A percentile compares a stretch with the other conserved stretches of the same genome.
phyloP scores from a whole-genome alignment of 2,329 filamentous ascomycete species.

The Plenodomus tracheiphilus region DNA sequence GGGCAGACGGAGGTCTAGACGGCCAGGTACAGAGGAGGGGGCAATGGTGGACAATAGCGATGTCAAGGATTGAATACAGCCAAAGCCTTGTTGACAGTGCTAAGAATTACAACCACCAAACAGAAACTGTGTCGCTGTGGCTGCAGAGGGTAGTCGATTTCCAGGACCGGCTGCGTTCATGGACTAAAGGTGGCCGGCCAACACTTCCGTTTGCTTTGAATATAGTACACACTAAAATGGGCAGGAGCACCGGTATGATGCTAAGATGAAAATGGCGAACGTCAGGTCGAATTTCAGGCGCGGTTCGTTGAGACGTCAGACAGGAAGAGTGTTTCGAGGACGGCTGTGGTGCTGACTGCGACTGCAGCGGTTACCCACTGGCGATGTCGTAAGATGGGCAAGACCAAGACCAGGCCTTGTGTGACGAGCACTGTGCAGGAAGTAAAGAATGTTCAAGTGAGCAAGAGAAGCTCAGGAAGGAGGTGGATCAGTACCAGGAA shows the following conservation, averaged over 20 bases:
- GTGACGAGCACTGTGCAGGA: constrained; percentile 16
- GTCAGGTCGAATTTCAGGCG: constrained; percentile 23
- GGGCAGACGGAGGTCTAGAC: neutral
- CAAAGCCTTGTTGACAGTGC: neutral
- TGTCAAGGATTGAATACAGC: neutral
- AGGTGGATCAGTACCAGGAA: constrained; percentile 11
- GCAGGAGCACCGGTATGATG: constrained; percentile 18
- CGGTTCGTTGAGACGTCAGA: constrained; percentile 27
- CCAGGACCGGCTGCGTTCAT: neutral
- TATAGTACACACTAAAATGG: constrained; percentile 18
- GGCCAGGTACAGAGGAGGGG: neutral
- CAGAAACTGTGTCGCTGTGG: neutral
- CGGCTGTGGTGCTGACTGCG: constrained; percentile 33
- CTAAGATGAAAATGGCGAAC: constrained; percentile 25
- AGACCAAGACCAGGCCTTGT: constrained; percentile 16
- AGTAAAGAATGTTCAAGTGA: neutral
- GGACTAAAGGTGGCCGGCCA: constrained; percentile 14
- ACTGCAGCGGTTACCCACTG: constrained; percentile 15
- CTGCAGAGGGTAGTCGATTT: neutral
- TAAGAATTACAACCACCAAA: neutral
- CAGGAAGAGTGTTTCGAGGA: constrained; percentile 21
- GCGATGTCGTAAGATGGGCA: constrained; percentile 17
- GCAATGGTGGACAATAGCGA: neutral
- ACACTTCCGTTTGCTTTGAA: constrained; percentile 14
- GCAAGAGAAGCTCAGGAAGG: constrained; percentile 6